phyloP scores from a whole-genome alignment of 768 basidiomycete species.

The Suillus placidus region DNA sequence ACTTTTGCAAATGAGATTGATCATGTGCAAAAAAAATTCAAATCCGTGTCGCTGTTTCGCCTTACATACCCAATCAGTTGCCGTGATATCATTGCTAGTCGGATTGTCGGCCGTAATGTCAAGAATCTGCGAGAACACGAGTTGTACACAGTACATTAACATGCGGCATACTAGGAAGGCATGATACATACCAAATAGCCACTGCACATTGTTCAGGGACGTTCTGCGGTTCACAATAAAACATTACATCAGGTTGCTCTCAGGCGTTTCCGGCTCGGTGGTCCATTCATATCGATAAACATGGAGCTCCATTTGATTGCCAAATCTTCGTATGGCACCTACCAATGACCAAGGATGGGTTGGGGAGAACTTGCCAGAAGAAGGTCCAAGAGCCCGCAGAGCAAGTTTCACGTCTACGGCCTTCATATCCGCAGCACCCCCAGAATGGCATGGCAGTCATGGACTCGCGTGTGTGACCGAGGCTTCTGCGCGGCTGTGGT shows the following conservation, averaged over 20 bases:
- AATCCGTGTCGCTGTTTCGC: background rate
- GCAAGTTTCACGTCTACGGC: background rate
- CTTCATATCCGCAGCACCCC: background rate
- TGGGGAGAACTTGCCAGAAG: background rate
- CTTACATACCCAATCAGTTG: background rate
- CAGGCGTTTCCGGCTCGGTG: background rate
- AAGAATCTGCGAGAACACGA: background rate
- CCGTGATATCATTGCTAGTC: background rate
- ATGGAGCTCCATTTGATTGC: background rate
- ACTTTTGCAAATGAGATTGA: background rate
- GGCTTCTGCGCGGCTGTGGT: background rate
- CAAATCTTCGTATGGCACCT: background rate
- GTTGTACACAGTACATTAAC: background rate
- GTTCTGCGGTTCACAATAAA: background rate
- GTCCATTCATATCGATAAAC: background rate
- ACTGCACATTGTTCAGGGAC: background rate
- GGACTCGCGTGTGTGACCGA: background rate
- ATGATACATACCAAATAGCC: background rate
- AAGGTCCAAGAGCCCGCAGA: background rate
- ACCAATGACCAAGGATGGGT: background rate
- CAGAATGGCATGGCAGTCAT: background rate
- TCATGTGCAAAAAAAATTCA: background rate
- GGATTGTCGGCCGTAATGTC: background rate
- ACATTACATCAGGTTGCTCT: background rate
- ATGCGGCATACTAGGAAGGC: background rate